phyloP scores from a whole-genome alignment of 495 filamentous ascomycete species.

The Pyrenula massariospora region DNA sequence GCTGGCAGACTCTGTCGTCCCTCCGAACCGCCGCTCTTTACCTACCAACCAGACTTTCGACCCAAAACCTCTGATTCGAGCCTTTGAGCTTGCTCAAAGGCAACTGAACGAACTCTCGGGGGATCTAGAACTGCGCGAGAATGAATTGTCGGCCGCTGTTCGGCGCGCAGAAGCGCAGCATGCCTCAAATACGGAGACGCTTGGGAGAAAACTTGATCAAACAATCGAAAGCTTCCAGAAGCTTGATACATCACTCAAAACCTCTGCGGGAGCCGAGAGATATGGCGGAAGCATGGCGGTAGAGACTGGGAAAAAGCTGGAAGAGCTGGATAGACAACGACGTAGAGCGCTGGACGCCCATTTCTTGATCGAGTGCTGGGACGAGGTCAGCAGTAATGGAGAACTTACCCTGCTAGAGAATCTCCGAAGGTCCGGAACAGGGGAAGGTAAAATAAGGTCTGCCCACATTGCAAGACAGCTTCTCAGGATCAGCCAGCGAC shows the following conservation, averaged over 20 bases:
- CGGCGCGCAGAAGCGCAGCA: constrained; percentile 87
- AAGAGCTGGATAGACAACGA: constrained; percentile 87
- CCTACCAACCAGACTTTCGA: constrained; percentile 70
- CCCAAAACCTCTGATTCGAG: constrained; percentile 91
- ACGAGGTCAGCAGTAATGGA: constrained; percentile 77
- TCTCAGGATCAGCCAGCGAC: constrained; percentile 72
- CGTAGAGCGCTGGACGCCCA: constrained; percentile 83
- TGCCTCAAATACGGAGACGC: constrained; percentile 70
- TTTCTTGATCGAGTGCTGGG: constrained; percentile 93
- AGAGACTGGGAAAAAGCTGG: constrained; percentile 86
- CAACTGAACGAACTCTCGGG: constrained; percentile 73
- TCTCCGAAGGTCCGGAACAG: constrained; percentile 62
- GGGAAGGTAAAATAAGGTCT: constrained; percentile 78
- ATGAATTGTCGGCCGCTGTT: constrained; percentile 79
- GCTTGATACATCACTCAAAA: constrained; percentile 67
- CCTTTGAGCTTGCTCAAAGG: constrained; percentile 78
- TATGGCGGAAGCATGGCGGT: constrained; percentile 74
- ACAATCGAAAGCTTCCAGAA: constrained; percentile 83
- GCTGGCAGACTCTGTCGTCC: constrained; percentile 74
- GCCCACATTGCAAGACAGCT: constrained; percentile 84
- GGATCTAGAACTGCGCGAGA: constrained; percentile 74
- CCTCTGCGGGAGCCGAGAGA: constrained; percentile 20
- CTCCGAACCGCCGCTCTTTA: constrained; percentile 62
- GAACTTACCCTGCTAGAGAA: constrained; percentile 72
- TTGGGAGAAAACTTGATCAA: constrained; percentile 80